Percentiles rank a stretch among this genome's conserved stretches.
phyloP scores from a whole-genome alignment of 768 basidiomycete species.

The Mycena vulgaris region DNA sequence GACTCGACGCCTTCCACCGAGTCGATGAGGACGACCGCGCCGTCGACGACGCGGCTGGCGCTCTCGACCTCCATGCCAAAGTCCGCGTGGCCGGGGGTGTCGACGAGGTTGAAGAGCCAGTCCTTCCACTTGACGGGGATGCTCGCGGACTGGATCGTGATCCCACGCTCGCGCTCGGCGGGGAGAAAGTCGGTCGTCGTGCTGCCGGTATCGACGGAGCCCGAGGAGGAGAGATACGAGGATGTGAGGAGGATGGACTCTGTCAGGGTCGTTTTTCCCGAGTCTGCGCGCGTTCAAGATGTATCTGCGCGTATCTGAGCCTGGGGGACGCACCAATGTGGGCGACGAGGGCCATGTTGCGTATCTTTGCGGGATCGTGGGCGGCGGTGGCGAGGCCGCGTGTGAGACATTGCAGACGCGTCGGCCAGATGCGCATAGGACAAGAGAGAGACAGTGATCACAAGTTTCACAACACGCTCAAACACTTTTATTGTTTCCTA shows the following conservation, averaged over 20 bases:
- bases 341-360: constrained; percentile 91
- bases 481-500: background rate
- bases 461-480: background rate
- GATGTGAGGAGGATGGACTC: constrained; percentile 89
- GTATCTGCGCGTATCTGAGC: constrained; percentile 17
- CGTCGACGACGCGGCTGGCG: constrained; percentile 91
- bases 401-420: constrained; percentile 24
- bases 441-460: background rate
- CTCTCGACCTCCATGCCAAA: constrained; percentile 99
- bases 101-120: constrained; percentile 90
- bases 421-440: constrained; percentile 17
- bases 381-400: constrained; percentile 45
- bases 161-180: constrained; percentile 91
- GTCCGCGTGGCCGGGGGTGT: constrained; percentile 94
- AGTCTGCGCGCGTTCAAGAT: constrained; percentile 65
- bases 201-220: constrained; percentile 91
- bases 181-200: constrained; percentile 93
- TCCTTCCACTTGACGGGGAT: constrained; percentile 90
- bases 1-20: constrained; percentile 94
- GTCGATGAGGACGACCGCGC: constrained; percentile 90
- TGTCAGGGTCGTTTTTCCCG: constrained; percentile 91
- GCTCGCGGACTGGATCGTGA: constrained; percentile 94
- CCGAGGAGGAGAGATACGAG: constrained; percentile 78
- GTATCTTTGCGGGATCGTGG: constrained; percentile 62
- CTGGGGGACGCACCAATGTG: constrained; percentile 77